Base-by-base conservation (phyloP, 2,329 filamentous ascomycete genomes). In the Leptographium galeiforme region DNA sequence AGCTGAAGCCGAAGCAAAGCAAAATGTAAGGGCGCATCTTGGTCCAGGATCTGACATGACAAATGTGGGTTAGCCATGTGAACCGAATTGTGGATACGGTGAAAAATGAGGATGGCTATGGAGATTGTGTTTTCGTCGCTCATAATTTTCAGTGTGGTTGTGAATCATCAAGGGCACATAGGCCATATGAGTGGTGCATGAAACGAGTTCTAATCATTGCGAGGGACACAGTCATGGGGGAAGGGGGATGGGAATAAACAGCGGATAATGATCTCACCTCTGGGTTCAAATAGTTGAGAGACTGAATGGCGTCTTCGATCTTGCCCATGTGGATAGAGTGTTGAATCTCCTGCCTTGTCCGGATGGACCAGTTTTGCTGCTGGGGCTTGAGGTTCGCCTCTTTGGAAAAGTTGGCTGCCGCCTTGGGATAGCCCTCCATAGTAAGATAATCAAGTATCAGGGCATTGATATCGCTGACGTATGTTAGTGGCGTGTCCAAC, bases 171-270 rank as follows among this genome's bases (percentile, higher is more conserved):
- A 81, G 71, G 80, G 83, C 82, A 81, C 76, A 75, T 79, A 82
- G 81, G 78, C 76, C 76, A 81, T 97, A 93, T 89, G 93, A 89
- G 93, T 98, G 93, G 93, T 98, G 93, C 93, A 98, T 98, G 91
- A 67, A 77, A 95, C 82, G 90, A 85, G 78, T 76, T 87, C 76
- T 95, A 95, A 98, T 98, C 93, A 93, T 90, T 71, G 79, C 77
- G 79, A 72, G 56, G 60, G 57, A 47, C 25, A 25, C 25, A 25
- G 25, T 25, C 25, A 5, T 25, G 25, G 25, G 25, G 25, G 3
- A 50, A 19, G 12, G 46, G 38, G 16, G 12, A n/a, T n/a, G n/a
- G 52, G 14, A 30, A 19, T 32, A n/a, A 25, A 46, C 8, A 55
- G 36, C 12, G 13, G 33, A 16, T 45, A 2, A 30, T 12, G 49